Evolutionary conservation across 1,139 yeast genomes (phyloP).

Genomic region (Entelexis paramagnoliae): DNA sequence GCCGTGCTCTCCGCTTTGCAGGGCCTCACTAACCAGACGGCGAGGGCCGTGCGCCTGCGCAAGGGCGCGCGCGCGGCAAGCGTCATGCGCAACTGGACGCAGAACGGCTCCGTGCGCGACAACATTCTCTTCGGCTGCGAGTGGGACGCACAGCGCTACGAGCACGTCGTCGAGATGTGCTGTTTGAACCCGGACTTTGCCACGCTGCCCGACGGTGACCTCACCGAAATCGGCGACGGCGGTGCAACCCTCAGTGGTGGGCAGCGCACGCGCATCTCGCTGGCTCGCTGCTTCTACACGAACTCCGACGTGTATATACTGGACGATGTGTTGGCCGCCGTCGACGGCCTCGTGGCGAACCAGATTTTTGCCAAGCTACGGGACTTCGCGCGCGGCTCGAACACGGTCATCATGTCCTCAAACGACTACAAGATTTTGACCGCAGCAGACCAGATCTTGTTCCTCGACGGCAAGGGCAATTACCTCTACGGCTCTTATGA

Average conservation of each 20-base stretch:
- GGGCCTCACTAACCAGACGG: constrained; percentile 46
- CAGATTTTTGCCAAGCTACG: constrained; percentile 57
- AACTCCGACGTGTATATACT: constrained; percentile 53
- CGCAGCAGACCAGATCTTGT: constrained; percentile 58
- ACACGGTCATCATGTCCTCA: constrained; percentile 68
- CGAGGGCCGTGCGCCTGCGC: constrained; percentile 42
- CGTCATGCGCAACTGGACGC: constrained; percentile 46
- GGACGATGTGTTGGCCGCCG: constrained; percentile 84
- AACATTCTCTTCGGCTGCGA: constrained; percentile 63
- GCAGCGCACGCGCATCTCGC: constrained; percentile 74
- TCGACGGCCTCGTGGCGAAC: constrained; percentile 79
- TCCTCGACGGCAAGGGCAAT: constrained; percentile 36
- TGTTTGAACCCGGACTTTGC: constrained; percentile 58
- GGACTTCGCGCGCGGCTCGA: constrained; percentile 39
- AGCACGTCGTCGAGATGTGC: constrained; percentile 50
- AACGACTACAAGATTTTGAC: constrained; percentile 66
- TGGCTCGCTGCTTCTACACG: constrained; percentile 77
- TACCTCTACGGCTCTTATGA: constrained; percentile 1
- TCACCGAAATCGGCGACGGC: constrained; percentile 81
- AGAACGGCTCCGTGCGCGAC: constrained; percentile 64
- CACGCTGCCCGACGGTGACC: constrained; percentile 67
- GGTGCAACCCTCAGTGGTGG: constrained; percentile 90
- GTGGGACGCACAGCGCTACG: constrained; percentile 46
- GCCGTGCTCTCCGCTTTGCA: constrained; percentile 51
- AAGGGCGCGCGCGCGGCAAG: not conserved